A percentile compares a stretch with the other conserved stretches of the same genome.
phyloP scores from a whole-genome alignment of 2,329 filamentous ascomycete species.

The Talaromyces sp. region DNA sequence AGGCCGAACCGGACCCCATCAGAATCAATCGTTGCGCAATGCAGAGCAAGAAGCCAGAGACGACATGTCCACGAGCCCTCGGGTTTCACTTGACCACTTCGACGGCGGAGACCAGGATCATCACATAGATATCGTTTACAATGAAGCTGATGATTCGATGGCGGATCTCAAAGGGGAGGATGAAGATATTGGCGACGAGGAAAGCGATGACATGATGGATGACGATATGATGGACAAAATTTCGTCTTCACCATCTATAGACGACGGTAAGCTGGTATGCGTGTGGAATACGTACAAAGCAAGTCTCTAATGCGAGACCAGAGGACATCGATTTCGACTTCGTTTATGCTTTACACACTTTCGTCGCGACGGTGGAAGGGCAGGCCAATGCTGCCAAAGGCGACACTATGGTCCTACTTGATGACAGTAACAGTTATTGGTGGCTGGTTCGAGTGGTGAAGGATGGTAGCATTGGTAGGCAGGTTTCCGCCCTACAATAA shows the following conservation, averaged over 20 bases:
- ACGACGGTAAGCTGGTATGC: slow-evolving; percentile 78
- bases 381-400: slow-evolving; percentile 98
- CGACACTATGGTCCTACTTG: slow-evolving; percentile 96
- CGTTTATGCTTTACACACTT: slow-evolving; percentile 96
- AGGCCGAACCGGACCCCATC: slow-evolving; percentile 70
- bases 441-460: slow-evolving; percentile 97
- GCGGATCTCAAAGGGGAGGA: slow-evolving; percentile 39
- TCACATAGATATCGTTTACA: slow-evolving; percentile 33
- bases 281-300: background rate
- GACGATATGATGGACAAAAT: slow-evolving; percentile 99
- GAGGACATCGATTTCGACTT: slow-evolving; percentile 99
- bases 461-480: slow-evolving; percentile 84
- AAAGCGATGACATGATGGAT: slow-evolving; percentile 69
- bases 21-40: slow-evolving; percentile 79
- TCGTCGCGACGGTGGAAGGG: slow-evolving; percentile 95
- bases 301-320: slow-evolving; percentile 52
- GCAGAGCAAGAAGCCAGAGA: slow-evolving; percentile 74
- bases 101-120: slow-evolving; percentile 36
- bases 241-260: slow-evolving; percentile 96
- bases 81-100: slow-evolving; percentile 57
- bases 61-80: slow-evolving; percentile 65
- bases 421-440: slow-evolving; percentile 99
- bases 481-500: slow-evolving; percentile 17
- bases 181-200: slow-evolving; percentile 60
- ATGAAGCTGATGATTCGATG: slow-evolving; percentile 33